These are phyloP conservation scores for Candida peoriensis DNA, from an alignment of 805 yeast genomes.

Conservation along the genomic window DNA sequence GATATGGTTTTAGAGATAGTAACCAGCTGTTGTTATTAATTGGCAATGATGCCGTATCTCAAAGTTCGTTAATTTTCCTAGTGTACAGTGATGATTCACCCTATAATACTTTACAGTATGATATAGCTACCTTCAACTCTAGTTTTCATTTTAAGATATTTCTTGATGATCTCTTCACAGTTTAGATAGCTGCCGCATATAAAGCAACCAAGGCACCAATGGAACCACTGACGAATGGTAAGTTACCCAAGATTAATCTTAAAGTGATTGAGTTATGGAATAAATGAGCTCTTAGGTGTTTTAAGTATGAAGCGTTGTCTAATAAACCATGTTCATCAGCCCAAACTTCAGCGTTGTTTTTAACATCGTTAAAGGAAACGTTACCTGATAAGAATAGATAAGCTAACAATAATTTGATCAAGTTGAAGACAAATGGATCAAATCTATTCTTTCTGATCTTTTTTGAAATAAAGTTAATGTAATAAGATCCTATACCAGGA, in stretches of 20 bases:
- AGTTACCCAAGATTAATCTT: slow-evolving; percentile 27
- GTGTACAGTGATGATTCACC: no score
- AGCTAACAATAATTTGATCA: slow-evolving; percentile 40
- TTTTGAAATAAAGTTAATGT: slow-evolving; percentile 26
- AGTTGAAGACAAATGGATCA: slow-evolving; percentile 53
- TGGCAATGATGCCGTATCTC: no score
- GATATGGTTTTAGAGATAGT: no score
- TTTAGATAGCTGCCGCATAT: slow-evolving; percentile 27
- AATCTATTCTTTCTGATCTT: slow-evolving; percentile 30
- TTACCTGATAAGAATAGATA: slow-evolving; percentile 28
- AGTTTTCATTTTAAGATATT: neutral
- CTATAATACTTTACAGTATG: no score
- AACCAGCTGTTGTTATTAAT: no score
- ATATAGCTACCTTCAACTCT: neutral
- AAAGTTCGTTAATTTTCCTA: no score
- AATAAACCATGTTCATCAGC: slow-evolving; percentile 23
- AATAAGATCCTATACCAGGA: slow-evolving; percentile 24
- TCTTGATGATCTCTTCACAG: neutral
- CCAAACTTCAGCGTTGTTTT: slow-evolving; percentile 24
- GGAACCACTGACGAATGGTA: slow-evolving; percentile 27
- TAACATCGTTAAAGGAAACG: slow-evolving; percentile 24
- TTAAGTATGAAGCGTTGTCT: slow-evolving; percentile 11
- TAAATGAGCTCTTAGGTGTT: slow-evolving; percentile 16
- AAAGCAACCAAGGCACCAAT: slow-evolving; percentile 30
- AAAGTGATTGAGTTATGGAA: slow-evolving; percentile 23